A percentile compares a stretch with the other conserved stretches of the same genome.
Evolutionary conservation across 768 basidiomycete genomes (phyloP).

Genomic region (Lepiota venenata): DNA sequence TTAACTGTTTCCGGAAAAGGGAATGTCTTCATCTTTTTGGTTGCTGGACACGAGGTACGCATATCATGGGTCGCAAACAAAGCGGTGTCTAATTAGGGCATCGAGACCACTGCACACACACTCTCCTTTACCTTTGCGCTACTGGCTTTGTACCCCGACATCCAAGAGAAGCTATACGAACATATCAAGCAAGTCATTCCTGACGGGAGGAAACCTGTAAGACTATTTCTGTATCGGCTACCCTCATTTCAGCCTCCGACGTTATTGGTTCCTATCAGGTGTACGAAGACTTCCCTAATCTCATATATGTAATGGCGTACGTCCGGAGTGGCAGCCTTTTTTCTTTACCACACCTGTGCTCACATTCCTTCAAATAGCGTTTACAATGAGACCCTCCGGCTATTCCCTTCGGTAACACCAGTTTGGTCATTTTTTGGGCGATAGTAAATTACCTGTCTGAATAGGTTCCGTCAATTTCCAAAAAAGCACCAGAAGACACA

Average conservation of each 20-base stretch:
- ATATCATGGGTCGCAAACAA: background rate
- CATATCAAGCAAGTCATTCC: slow-evolving; percentile 30
- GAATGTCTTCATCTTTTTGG: slow-evolving; percentile 48
- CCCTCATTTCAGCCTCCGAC: background rate
- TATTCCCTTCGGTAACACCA: slow-evolving; percentile 40
- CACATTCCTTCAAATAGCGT: slow-evolving; percentile 26
- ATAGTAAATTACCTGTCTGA: background rate
- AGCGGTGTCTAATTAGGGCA: background rate
- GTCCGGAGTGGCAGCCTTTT: slow-evolving; percentile 5
- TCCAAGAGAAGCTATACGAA: slow-evolving; percentile 32
- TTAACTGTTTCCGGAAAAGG: slow-evolving; percentile 18
- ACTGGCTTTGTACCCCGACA: slow-evolving; percentile 34
- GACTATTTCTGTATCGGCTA: slow-evolving; percentile 1
- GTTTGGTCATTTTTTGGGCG: background rate
- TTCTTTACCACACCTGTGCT: background rate
- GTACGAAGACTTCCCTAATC: slow-evolving; percentile 36
- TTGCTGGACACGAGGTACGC: slow-evolving; percentile 59
- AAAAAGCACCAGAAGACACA: slow-evolving; percentile 44
- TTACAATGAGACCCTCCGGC: slow-evolving; percentile 46
- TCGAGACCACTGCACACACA: slow-evolving; percentile 33
- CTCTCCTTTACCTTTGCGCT: slow-evolving; percentile 34
- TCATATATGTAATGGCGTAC: slow-evolving; percentile 38
- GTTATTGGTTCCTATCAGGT: slow-evolving; percentile 19
- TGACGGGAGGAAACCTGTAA: slow-evolving; percentile 28
- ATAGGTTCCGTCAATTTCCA: slow-evolving; percentile 40